Percentiles rank a stretch among this genome's conserved stretches.
These are phyloP conservation scores for Epichloe gansuensis DNA, from an alignment of 2,329 filamentous ascomycete species.

Conservation along the genomic window DNA sequence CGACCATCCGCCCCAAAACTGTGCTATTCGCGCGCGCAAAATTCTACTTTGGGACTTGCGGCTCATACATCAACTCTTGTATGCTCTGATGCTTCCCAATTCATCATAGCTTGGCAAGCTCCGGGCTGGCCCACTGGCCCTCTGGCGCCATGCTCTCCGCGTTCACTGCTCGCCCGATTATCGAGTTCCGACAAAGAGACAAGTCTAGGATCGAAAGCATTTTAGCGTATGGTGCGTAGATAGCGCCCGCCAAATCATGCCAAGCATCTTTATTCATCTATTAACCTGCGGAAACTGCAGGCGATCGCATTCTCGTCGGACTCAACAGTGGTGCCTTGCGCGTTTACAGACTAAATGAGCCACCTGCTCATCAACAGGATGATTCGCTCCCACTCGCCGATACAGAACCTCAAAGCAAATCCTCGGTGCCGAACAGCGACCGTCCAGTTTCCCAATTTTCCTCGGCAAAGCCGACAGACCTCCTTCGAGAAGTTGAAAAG, in stretches of 20 bases:
- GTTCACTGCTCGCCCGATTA: constrained; percentile 89
- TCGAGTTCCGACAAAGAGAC: constrained; percentile 92
- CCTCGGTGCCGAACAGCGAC: constrained; percentile 17
- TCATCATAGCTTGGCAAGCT: constrained; percentile 18
- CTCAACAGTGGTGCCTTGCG: constrained; percentile 80
- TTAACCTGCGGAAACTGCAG: constrained; percentile 24
- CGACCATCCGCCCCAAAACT: neutral
- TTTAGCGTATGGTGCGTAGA: constrained; percentile 62
- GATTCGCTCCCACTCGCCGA: constrained; percentile 17
- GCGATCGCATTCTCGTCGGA: constrained; percentile 83
- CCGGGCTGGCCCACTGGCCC: constrained; percentile 30
- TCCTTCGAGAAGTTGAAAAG: constrained; percentile 83
- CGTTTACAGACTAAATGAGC: constrained; percentile 81
- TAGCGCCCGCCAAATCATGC: neutral
- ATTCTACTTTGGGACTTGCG: neutral
- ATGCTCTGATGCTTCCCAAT: constrained; percentile 10
- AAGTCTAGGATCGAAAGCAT: constrained; percentile 97
- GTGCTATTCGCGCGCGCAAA: neutral
- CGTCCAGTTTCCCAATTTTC: constrained; percentile 16
- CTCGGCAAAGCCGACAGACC: constrained; percentile 52
- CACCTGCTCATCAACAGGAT: constrained; percentile 21
- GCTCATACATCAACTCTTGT: neutral
- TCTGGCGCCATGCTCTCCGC: constrained; percentile 74
- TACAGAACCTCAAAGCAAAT: constrained; percentile 15
- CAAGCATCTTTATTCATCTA: neutral